These are phyloP conservation scores for Selaginella tamariscina DNA, from an alignment of 75 land plant species.

Conservation along the genomic window DNA sequence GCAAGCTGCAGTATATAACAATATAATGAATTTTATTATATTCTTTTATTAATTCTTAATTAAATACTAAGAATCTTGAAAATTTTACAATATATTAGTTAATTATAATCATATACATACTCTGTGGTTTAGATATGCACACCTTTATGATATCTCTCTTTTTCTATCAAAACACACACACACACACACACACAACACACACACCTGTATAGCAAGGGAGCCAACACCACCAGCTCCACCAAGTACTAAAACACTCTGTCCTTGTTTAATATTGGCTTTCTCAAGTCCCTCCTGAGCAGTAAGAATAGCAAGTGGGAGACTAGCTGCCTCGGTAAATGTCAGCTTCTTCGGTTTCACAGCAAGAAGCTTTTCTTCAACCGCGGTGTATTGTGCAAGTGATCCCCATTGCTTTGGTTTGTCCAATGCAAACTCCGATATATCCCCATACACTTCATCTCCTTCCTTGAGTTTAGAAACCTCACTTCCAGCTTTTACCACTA, in stretches of 20 bases:
- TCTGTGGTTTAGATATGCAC: too few species aligned
- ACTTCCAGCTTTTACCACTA: slow-evolving; percentile 33
- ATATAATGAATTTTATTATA: too few species aligned
- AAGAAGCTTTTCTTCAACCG: slow-evolving; percentile 36
- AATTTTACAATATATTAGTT: too few species aligned
- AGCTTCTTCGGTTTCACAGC: slow-evolving; percentile 30
- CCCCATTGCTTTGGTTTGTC: slow-evolving; percentile 29
- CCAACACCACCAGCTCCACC: slow-evolving; percentile 48
- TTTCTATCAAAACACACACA: too few species aligned
- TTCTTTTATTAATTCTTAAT: too few species aligned
- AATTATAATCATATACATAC: too few species aligned
- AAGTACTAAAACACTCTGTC: slow-evolving; percentile 26
- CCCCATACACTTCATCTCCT: slow-evolving; percentile 43
- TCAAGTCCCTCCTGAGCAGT: slow-evolving; percentile 33
- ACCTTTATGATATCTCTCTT: too few species aligned
- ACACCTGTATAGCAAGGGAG: slow-evolving; percentile 32
- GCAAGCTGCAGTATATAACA: slow-evolving; percentile 25
- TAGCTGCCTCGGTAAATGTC: slow-evolving; percentile 39
- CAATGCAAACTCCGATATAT: slow-evolving; percentile 26
- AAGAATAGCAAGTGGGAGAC: slow-evolving; percentile 36
- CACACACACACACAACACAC: too few species aligned
- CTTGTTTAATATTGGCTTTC: slow-evolving; percentile 25
- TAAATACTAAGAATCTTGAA: too few species aligned
- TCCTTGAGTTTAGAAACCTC: slow-evolving; percentile 30
- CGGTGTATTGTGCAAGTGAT: slow-evolving; percentile 34